Evolutionary conservation across 148 eudicot species (phyloP), one percentile per base, ranked within the genome.

Genomic region (Chenopodium album): DNA sequence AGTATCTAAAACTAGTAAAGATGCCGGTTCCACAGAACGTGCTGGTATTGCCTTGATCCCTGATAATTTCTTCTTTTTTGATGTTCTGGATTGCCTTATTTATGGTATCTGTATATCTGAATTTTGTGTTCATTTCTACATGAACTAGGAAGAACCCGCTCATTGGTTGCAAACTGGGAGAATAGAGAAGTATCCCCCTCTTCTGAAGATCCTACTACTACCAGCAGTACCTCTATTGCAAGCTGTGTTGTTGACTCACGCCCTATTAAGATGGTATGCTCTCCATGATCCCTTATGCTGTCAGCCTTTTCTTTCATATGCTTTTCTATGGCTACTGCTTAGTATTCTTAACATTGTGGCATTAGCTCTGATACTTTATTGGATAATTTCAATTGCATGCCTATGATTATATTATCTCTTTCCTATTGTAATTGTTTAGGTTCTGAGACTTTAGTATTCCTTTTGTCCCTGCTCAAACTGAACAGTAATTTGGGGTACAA

Each of bases 161-260:
- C 92, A 23, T 81, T 91, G 85, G 94, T 89, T 85, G 80, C 94
- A 19, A 89, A 77, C 80, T 92, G 92, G 95, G 97, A 96, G 84
- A 91, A 85, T 87, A 91, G 85, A 78, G 99, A 90, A 60, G 89
- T 84, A 86, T 84, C 86, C 65, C 85, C 90, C 31, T 64, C 78
- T 75, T 80, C 78, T 41, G 91, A 91, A 74, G 92, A 81, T 79
- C 83, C 87, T 79, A 78, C 85, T 75, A 78, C 85, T 75, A 79
- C 96, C 62, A 87, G 89, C 84, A 88, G 80, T 86, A 29, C 85
- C 31, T 80, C 90, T 76, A 87, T 78, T 67, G 76, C 87, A 59
- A 71, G 62, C 75, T 82, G 79, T 83, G 82, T 78, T 82, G 89
- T 73, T 81, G 89, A 86, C 83, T 73, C 73, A 20, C 84, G 78